phyloP scores from a whole-genome alignment of 805 yeast species.

The Candida rishiriensis region DNA sequence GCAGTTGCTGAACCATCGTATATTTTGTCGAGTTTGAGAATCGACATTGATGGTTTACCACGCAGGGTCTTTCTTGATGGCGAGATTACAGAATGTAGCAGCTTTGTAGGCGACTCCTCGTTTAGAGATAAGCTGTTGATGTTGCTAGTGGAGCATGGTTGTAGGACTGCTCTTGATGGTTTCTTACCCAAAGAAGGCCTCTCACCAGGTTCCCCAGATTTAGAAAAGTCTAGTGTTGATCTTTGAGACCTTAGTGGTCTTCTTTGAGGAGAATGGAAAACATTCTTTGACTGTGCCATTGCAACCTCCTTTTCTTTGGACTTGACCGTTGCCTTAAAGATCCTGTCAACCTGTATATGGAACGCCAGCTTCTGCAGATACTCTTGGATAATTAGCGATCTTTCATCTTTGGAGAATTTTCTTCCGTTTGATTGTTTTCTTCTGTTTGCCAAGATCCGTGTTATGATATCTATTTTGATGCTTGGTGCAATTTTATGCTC shows the following conservation, averaged over 20 bases:
- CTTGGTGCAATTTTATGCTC: constrained; percentile 48
- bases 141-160: background rate
- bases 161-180: constrained; percentile 1
- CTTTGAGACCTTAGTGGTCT: constrained; percentile 14
- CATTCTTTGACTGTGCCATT: constrained; percentile 1
- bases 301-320: constrained; percentile 14
- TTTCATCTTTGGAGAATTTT: constrained; percentile 34
- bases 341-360: constrained; percentile 60
- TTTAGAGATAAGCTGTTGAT: background rate
- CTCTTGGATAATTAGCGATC: constrained; percentile 40
- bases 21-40: constrained; percentile 18
- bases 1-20: constrained; percentile 9
- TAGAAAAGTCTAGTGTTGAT: constrained; percentile 7
- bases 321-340: constrained; percentile 45
- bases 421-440: constrained; percentile 1
- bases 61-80: constrained; percentile 9
- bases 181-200: background rate
- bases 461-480: constrained; percentile 37
- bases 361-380: constrained; percentile 53
- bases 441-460: constrained; percentile 25
- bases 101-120: constrained; percentile 1
- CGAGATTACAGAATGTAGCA: background rate
- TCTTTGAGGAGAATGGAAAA: constrained; percentile 1
- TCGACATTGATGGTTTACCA: constrained; percentile 22
- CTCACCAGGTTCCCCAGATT: background rate